Evolutionary conservation across 2,329 filamentous ascomycete species (phyloP), one percentile per base, ranked within the genome.

Genomic region (Pseudopithomyces maydicus): DNA sequence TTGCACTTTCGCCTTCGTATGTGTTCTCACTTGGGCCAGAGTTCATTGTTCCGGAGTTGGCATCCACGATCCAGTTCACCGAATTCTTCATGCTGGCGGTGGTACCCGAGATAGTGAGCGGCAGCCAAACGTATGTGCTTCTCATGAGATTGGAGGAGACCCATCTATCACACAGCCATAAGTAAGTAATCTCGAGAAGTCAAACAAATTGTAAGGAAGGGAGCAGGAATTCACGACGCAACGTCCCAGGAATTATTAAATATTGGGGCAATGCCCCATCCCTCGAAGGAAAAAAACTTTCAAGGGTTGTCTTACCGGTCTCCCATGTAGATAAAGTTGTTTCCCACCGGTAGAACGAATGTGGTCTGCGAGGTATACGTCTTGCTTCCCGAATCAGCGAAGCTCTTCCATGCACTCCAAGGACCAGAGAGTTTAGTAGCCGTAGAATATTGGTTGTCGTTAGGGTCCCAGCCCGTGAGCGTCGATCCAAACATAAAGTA

Each of bases 401-500:
- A 88, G 1, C 81, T 81, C 2, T 78, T 77, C 84, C 86, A 89
- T 0, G 77, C 69, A 0, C 83, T 83, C 88, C 88, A 90, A 0
- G 85, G 85, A 0, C 85, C 85, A 0, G 78, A 74, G 0, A 89
- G 75, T 1, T 78, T 84, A 1, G 81, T 83, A 0, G 86, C 80
- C 2, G 85, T 87, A 65, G 80, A 82, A 71, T 88, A 88, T 33
- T 83, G 79, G 65, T 90, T 90, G 68, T 89, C 87, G 60, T 89
- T 89, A 10, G 86, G 76, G 55, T 83, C 77, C 84, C 84, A 86
- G 2, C 74, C 74, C 0, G 68, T 69, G 1, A 76, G 67, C 39
- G 73, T 70, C 0, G 84, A 86, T 2, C 83, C 86, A 66, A 90
- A 88, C 75, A 90, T 84, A 72, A 84, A 90, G 72, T 89, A 90